These are phyloP conservation scores for Pestalotiopsis sp. DNA, from an alignment of 2,329 filamentous ascomycete genomes.

Conservation along the genomic window DNA sequence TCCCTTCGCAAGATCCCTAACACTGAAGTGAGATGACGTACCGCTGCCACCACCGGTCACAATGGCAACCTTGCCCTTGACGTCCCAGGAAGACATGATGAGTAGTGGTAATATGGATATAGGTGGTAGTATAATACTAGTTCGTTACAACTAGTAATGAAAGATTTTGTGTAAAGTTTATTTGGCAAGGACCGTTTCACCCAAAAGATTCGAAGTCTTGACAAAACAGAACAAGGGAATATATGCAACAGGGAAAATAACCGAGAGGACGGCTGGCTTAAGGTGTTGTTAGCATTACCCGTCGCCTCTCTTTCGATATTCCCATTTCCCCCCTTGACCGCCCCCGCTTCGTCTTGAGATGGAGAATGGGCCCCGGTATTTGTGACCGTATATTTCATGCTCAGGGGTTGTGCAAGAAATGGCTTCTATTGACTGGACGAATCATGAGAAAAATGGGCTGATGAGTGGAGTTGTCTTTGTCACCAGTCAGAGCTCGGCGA, in stretches of 20 bases:
- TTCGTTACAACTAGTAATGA: neutral
- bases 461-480: neutral
- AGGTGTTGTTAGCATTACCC: neutral
- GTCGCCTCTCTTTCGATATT: neutral
- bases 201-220: neutral
- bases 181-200: neutral
- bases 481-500: neutral
- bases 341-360: neutral
- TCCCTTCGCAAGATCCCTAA: neutral
- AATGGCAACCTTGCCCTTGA: constrained; percentile 9
- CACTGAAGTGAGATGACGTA: neutral
- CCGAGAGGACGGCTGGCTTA: neutral
- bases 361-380: neutral
- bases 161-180: neutral
- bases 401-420: neutral
- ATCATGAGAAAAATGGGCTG: neutral
- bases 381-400: neutral
- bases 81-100: constrained; percentile 1
- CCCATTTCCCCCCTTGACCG: neutral
- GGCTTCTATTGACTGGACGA: neutral
- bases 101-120: neutral
- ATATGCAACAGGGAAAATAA: neutral
- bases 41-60: constrained; percentile 11
- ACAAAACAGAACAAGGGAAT: neutral
- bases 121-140: neutral